These are phyloP conservation scores for Erythrobasidium hasegawianum DNA, from an alignment of 1,284 basidiomycete species.

Conservation along the genomic window DNA sequence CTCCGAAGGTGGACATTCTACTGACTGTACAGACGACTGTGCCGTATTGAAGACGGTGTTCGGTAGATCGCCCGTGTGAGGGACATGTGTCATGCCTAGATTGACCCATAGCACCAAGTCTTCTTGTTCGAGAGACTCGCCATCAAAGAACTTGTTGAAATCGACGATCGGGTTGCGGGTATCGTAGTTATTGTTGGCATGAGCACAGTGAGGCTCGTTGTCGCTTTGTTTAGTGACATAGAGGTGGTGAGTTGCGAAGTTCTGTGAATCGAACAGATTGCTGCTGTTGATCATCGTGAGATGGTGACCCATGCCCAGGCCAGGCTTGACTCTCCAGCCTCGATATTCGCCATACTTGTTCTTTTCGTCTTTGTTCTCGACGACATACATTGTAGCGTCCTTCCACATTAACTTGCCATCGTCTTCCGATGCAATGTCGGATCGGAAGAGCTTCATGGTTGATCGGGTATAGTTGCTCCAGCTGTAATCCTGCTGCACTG, in stretches of 20 bases:
- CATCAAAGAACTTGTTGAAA: slow-evolving; percentile 48
- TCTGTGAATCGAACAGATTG: slow-evolving; percentile 59
- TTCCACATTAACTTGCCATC: slow-evolving; percentile 56
- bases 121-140: slow-evolving; percentile 48
- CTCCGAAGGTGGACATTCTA: no score
- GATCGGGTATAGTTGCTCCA: no score
- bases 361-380: slow-evolving; percentile 42
- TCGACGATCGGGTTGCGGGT: slow-evolving; percentile 42
- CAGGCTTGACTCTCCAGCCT: slow-evolving; percentile 53
- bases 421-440: slow-evolving; percentile 58
- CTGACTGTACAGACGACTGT: neutral
- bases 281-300: slow-evolving; percentile 54
- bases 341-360: slow-evolving; percentile 58
- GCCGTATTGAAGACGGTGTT: slow-evolving; percentile 27
- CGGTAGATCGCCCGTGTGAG: slow-evolving; percentile 38
- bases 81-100: slow-evolving; percentile 40
- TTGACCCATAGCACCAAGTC: slow-evolving; percentile 47
- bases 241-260: slow-evolving; percentile 64
- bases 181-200: neutral
- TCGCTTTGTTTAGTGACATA: slow-evolving; percentile 54
- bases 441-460: slow-evolving; percentile 50
- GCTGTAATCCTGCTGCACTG: no score
- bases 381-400: slow-evolving; percentile 51
- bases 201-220: slow-evolving; percentile 37
- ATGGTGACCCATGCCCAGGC: slow-evolving; percentile 37